Evolutionary conservation across 225 moss, liverwort and hornwort genomes (phyloP).

Genomic region (Lunularia cruciata): DNA sequence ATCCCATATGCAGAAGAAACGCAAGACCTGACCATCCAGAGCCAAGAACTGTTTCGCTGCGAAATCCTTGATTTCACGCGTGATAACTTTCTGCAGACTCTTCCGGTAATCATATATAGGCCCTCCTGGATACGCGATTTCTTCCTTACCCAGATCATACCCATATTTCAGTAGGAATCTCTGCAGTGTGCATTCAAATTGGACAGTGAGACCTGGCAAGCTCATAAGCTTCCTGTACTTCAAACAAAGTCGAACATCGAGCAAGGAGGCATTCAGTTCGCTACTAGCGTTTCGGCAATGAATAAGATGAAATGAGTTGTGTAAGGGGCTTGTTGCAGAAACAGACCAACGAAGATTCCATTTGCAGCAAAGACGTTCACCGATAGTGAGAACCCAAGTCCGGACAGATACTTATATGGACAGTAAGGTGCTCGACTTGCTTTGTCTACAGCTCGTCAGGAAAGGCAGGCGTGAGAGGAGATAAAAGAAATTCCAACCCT

Average conservation of each 20-base stretch:
- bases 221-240: no score
- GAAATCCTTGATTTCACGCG: slow-evolving; percentile 64
- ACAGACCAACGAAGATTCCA: neutral
- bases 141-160: slow-evolving; percentile 74
- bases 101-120: slow-evolving; percentile 74
- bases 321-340: no score
- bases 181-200: no score
- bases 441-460: neutral
- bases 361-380: neutral
- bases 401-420: no score
- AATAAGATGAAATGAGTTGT: no score
- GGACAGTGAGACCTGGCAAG: no score
- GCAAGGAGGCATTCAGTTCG: no score
- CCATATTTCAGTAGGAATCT: slow-evolving; percentile 85
- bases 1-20: slow-evolving; percentile 92
- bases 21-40: slow-evolving; percentile 75
- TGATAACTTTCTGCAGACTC: slow-evolving; percentile 54
- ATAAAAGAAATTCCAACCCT: slow-evolving; percentile 43
- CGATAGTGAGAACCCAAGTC: neutral
- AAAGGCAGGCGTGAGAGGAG: neutral
- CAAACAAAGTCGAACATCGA: no score
- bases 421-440: no score
- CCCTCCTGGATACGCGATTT: slow-evolving; percentile 68
- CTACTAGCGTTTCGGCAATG: no score
- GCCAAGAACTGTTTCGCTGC: slow-evolving; percentile 74